Evolutionary conservation across 192 early-diverging fungal genomes (phyloP).

Genomic region (Coemansia sp.): DNA sequence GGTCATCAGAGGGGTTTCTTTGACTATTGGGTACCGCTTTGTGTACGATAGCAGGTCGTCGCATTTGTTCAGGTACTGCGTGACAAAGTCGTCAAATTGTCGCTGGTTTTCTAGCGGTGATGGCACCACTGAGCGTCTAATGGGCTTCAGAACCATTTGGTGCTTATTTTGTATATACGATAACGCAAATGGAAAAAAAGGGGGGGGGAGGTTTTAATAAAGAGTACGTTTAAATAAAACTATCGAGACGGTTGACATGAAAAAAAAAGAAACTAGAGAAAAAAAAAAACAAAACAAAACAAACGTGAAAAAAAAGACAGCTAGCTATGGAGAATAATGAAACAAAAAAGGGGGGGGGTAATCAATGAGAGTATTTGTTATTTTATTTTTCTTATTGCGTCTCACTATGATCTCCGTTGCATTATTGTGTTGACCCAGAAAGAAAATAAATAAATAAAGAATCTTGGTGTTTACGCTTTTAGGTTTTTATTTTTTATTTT

Average conservation of each 20-base stretch:
- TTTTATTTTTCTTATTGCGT: too few species aligned
- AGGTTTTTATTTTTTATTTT: not conserved
- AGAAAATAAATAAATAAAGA: not conserved
- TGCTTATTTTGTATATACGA: too few species aligned
- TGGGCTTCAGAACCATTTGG: slow-evolving; percentile 37
- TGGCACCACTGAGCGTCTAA: slow-evolving; percentile 26
- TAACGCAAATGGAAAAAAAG: too few species aligned
- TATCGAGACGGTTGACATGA: too few species aligned
- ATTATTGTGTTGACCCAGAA: not conserved
- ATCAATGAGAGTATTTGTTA: too few species aligned
- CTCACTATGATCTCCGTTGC: not conserved
- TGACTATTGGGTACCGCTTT: slow-evolving; percentile 29
- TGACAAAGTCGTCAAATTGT: slow-evolving; percentile 36
- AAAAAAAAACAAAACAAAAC: not conserved
- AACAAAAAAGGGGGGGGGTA: not conserved
- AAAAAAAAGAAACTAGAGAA: not conserved
- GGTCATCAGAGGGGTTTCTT: slow-evolving; percentile 10
- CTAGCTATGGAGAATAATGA: not conserved
- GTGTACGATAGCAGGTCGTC: slow-evolving; percentile 49
- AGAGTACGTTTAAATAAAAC: too few species aligned
- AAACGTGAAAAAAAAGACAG: not conserved
- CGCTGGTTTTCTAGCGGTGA: slow-evolving; percentile 28
- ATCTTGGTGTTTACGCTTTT: not conserved
- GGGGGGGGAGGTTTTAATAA: too few species aligned
- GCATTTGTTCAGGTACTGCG: slow-evolving; percentile 52